Conservation (phyloP, 306 rosid species). For the Inga oerstediana region DNA sequence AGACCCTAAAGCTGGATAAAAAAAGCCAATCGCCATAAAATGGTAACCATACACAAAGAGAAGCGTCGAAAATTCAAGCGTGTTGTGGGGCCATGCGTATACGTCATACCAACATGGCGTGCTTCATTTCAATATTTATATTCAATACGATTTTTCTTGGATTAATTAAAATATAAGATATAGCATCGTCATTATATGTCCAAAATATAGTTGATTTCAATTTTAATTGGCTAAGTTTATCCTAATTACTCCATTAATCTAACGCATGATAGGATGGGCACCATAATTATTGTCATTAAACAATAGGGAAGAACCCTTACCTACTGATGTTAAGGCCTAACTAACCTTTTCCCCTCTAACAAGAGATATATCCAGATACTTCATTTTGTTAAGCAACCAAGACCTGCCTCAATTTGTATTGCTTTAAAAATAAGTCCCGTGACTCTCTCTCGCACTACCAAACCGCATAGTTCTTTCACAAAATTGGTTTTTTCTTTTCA, state of each 20-base stretch:
- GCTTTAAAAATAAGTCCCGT: slow-evolving; percentile 62
- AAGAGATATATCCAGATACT: slow-evolving; percentile 43
- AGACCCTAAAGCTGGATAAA: neutral
- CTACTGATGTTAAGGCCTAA: slow-evolving; percentile 70
- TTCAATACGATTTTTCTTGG: neutral
- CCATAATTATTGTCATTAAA: slow-evolving; percentile 24
- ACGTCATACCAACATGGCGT: neutral
- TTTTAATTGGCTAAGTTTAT: slow-evolving; percentile 1
- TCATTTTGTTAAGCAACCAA: slow-evolving; percentile 53
- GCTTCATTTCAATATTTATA: neutral
- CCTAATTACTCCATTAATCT: slow-evolving; percentile 18
- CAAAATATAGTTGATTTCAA: neutral
- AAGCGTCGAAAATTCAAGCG: neutral
- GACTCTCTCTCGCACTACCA: slow-evolving; percentile 61
- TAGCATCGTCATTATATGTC: neutral
- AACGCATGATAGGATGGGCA: slow-evolving; percentile 1
- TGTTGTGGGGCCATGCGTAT: neutral
- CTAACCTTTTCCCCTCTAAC: slow-evolving; percentile 52
- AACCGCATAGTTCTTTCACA: slow-evolving; percentile 38
- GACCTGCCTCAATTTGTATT: slow-evolving; percentile 35
- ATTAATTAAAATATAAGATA: neutral
- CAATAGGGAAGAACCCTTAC: slow-evolving; percentile 42
- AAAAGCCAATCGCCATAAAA: neutral
- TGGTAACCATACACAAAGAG: neutral
- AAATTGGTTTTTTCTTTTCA: slow-evolving; percentile 4